These are phyloP conservation scores for Ceratocystis variospora DNA, from an alignment of 2,329 filamentous ascomycete genomes.

Conservation along the genomic window DNA sequence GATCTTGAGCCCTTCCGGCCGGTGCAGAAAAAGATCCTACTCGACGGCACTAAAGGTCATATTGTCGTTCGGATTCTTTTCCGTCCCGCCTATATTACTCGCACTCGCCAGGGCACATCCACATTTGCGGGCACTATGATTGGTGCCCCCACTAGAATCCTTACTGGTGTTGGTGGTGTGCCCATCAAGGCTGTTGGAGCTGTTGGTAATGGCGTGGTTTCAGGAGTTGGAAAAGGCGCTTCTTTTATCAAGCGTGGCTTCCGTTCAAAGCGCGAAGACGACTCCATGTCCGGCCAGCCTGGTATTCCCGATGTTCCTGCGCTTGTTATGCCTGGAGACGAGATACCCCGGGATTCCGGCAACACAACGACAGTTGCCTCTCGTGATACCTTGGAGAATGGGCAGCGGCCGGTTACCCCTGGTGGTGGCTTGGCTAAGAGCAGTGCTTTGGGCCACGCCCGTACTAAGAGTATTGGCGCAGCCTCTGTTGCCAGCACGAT, in stretches of 20 bases:
- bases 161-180: slow-evolving; percentile 64
- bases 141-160: slow-evolving; percentile 69
- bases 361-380: slow-evolving; percentile 22
- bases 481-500: slow-evolving; percentile 54
- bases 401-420: slow-evolving; percentile 17
- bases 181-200: slow-evolving; percentile 79
- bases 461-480: slow-evolving; percentile 46
- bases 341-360: slow-evolving; percentile 20
- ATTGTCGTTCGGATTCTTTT: slow-evolving; percentile 78
- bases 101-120: slow-evolving; percentile 75
- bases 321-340: slow-evolving; percentile 23
- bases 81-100: slow-evolving; percentile 80
- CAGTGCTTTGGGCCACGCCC: slow-evolving; percentile 29
- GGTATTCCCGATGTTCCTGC: slow-evolving; percentile 32
- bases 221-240: slow-evolving; percentile 64
- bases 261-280: slow-evolving; percentile 53
- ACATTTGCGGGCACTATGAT: slow-evolving; percentile 88
- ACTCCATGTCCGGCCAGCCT: slow-evolving; percentile 33
- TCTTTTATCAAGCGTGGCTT: slow-evolving; percentile 82
- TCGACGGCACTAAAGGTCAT: slow-evolving; percentile 82
- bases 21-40: slow-evolving; percentile 56
- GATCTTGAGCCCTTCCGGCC: slow-evolving; percentile 72
- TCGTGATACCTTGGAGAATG: slow-evolving; percentile 24
- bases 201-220: slow-evolving; percentile 48
- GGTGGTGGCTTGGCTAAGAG: slow-evolving; percentile 24